These are phyloP conservation scores for Aureobasidium pullulans DNA, from an alignment of 2,329 filamentous ascomycete species.

Conservation along the genomic window DNA sequence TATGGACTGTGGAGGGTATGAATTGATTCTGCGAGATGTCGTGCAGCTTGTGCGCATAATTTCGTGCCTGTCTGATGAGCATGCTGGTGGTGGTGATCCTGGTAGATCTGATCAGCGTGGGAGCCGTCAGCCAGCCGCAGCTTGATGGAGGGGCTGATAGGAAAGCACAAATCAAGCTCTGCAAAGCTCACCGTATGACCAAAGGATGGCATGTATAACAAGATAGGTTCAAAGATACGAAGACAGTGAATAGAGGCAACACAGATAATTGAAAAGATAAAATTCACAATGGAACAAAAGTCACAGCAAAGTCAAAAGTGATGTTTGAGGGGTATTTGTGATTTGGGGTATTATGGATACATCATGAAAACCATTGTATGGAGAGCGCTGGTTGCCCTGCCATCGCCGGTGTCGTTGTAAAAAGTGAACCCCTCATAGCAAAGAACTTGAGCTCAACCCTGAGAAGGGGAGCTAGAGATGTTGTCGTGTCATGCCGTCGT, in stretches of 20 bases:
- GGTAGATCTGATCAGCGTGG: background rate
- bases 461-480: slow-evolving; percentile 2
- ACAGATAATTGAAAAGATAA: too few relatives aligned
- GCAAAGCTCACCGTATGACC: background rate
- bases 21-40: background rate
- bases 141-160: background rate
- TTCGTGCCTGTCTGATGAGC: background rate
- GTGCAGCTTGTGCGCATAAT: background rate
- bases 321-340: background rate
- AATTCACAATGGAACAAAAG: background rate
- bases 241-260: background rate
- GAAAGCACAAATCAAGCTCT: background rate
- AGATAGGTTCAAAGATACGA: background rate
- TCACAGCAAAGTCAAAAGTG: background rate
- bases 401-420: background rate
- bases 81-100: background rate
- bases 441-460: slow-evolving; percentile 1
- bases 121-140: background rate
- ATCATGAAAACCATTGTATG: slow-evolving; percentile 5
- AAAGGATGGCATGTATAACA: background rate
- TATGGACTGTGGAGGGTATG: too few relatives aligned
- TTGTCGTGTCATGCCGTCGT: slow-evolving; percentile 12
- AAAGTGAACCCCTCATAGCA: slow-evolving; percentile 1
- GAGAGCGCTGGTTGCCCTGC: slow-evolving; percentile 2
- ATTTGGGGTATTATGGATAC: slow-evolving; percentile 10